phyloP scores from a whole-genome alignment of 75 land plant species.

The Larix kaempferi region DNA sequence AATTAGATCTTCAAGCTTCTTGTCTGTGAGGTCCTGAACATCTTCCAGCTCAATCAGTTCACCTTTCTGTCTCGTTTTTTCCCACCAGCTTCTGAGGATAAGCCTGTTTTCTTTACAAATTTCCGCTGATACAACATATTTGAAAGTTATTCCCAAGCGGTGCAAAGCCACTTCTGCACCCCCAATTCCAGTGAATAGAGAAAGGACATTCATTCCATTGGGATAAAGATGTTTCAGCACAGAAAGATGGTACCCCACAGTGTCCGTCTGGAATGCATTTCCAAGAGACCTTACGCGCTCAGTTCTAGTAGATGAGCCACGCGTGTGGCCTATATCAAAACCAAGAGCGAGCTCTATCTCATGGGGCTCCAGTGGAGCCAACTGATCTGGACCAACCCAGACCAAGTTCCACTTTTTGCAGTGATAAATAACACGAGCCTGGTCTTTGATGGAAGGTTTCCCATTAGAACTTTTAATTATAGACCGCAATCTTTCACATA shows the following conservation, averaged over 20 bases:
- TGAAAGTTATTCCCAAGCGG: neutral
- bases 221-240: slow-evolving; percentile 32
- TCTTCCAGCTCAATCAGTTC: slow-evolving; percentile 50
- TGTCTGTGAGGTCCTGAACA: slow-evolving; percentile 38
- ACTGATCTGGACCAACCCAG: slow-evolving; percentile 43
- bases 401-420: slow-evolving; percentile 49
- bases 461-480: slow-evolving; percentile 15
- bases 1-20: slow-evolving; percentile 35
- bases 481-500: neutral
- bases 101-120: slow-evolving; percentile 28
- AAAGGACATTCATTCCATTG: slow-evolving; percentile 32
- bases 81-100: slow-evolving; percentile 81
- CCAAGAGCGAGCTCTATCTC: slow-evolving; percentile 59
- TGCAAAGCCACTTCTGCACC: slow-evolving; percentile 20
- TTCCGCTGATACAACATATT: slow-evolving; percentile 30
- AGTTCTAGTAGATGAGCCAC: slow-evolving; percentile 23
- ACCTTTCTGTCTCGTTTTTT: slow-evolving; percentile 60
- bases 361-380: slow-evolving; percentile 42
- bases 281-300: slow-evolving; percentile 38
- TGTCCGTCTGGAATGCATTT: slow-evolving; percentile 45
- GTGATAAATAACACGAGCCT: slow-evolving; percentile 36
- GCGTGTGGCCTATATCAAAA: slow-evolving; percentile 42
- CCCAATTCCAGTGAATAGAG: slow-evolving; percentile 49
- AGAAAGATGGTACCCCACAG: slow-evolving; percentile 37
- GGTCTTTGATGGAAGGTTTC: slow-evolving; percentile 31